phyloP scores from a whole-genome alignment of 2,329 filamentous ascomycete genomes.

The Cladophialophora psammophila region DNA sequence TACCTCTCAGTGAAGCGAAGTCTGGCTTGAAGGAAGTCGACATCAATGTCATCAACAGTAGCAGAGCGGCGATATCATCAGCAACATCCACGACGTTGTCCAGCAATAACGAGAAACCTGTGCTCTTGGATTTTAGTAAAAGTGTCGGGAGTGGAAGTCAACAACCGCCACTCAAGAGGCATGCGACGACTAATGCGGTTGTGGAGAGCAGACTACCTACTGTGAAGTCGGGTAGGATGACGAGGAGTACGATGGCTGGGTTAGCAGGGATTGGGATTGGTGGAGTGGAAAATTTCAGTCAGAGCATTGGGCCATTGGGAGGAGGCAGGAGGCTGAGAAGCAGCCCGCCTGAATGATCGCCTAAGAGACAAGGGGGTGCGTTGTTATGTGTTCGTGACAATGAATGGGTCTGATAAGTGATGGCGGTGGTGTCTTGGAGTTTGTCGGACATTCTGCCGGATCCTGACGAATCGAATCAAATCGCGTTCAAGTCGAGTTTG shows the following conservation, averaged over 20 bases:
- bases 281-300: constrained; percentile 38
- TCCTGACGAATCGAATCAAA: not conserved
- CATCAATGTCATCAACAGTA: constrained; percentile 52
- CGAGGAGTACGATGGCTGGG: constrained; percentile 26
- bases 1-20: constrained; percentile 17
- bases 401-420: not conserved
- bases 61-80: constrained; percentile 9
- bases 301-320: constrained; percentile 40
- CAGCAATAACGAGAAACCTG: constrained; percentile 37
- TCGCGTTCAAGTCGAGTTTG: constrained; percentile 4
- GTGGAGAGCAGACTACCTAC: constrained; percentile 33
- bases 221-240: constrained; percentile 23
- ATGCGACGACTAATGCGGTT: constrained; percentile 36
- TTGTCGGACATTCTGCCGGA: not conserved
- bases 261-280: constrained; percentile 16
- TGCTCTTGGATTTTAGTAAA: constrained; percentile 37
- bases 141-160: constrained; percentile 32
- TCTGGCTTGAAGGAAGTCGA: constrained; percentile 59
- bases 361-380: not conserved
- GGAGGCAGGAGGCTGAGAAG: constrained; percentile 51
- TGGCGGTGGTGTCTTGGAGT: not conserved
- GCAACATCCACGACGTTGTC: constrained; percentile 26
- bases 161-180: constrained; percentile 36
- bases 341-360: constrained; percentile 35
- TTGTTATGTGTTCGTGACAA: not conserved